Conservation (phyloP, 345 rosid genomes). For the Heritiera littoralis region DNA sequence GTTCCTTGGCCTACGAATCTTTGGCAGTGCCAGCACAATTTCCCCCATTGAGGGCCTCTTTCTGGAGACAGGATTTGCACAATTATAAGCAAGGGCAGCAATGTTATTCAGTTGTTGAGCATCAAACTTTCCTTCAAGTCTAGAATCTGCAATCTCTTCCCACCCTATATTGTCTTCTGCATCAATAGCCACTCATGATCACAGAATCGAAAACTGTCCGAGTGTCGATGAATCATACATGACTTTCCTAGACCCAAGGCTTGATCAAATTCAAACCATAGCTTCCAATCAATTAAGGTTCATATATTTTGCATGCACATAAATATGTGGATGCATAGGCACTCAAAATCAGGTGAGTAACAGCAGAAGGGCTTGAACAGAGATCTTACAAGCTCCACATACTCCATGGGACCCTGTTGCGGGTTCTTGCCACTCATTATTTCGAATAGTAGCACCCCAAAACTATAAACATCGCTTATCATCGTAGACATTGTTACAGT, state of each 20-base stretch:
- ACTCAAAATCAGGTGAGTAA: neutral
- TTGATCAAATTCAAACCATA: neutral
- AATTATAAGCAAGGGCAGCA: slow-evolving; percentile 60
- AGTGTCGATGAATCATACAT: neutral
- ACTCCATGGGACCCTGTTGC: slow-evolving; percentile 65
- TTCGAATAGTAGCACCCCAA: slow-evolving; percentile 66
- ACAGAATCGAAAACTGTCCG: neutral
- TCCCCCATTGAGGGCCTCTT: slow-evolving; percentile 69
- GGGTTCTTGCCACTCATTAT: slow-evolving; percentile 68
- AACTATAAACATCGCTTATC: slow-evolving; percentile 73
- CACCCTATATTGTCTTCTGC: slow-evolving; percentile 51
- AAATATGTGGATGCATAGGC: neutral
- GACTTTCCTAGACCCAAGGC: too few species aligned
- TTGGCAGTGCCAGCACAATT: slow-evolving; percentile 46
- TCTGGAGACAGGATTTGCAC: slow-evolving; percentile 43
- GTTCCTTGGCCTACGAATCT: slow-evolving; percentile 3
- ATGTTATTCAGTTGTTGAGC: slow-evolving; percentile 48
- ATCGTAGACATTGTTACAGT: slow-evolving; percentile 49
- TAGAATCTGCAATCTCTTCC: slow-evolving; percentile 63
- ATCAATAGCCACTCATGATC: slow-evolving; percentile 47
- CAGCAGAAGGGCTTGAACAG: neutral
- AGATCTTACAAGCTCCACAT: slow-evolving; percentile 56
- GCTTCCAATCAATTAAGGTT: neutral
- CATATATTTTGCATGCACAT: neutral
- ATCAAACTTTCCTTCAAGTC: slow-evolving; percentile 53